phyloP scores from a whole-genome alignment of 768 basidiomycete species.

The Grammothele lineata region DNA sequence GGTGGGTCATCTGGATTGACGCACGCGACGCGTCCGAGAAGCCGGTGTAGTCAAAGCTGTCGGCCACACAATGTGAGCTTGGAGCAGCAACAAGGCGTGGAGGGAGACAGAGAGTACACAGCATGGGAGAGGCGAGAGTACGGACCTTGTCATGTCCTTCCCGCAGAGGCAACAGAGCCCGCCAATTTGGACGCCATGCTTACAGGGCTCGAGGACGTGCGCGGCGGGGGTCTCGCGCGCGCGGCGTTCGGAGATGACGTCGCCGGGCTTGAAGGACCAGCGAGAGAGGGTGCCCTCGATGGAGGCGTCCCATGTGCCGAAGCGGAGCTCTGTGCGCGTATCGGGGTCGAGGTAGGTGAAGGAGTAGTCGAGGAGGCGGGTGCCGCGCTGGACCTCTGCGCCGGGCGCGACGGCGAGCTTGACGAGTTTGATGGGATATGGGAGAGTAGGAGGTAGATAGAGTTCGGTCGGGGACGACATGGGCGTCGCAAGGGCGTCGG shows the following conservation, averaged over 20 bases:
- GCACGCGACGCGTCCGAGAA: slow-evolving; percentile 3
- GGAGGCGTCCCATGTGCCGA: slow-evolving; percentile 88
- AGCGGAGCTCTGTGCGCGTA: slow-evolving; percentile 57
- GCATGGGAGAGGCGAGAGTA: slow-evolving; percentile 14
- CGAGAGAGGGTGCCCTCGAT: slow-evolving; percentile 72
- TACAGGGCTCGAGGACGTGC: slow-evolving; percentile 84
- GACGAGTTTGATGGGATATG: slow-evolving; percentile 82
- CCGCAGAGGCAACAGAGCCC: slow-evolving; percentile 94
- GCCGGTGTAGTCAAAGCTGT: no score
- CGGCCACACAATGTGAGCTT: no score
- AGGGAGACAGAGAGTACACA: slow-evolving; percentile 4
- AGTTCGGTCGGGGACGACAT: slow-evolving; percentile 71
- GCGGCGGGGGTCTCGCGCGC: slow-evolving; percentile 61
- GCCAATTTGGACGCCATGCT: slow-evolving; percentile 88
- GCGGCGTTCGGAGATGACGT: slow-evolving; percentile 54
- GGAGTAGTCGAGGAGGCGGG: slow-evolving; percentile 80
- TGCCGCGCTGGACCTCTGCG: slow-evolving; percentile 57
- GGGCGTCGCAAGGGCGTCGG: slow-evolving; percentile 11
- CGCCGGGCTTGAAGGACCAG: slow-evolving; percentile 69
- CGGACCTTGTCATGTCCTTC: slow-evolving; percentile 90
- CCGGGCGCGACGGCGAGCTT: slow-evolving; percentile 52
- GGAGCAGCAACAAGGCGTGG: no score
- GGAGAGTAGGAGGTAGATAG: slow-evolving; percentile 69
- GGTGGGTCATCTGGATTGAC: slow-evolving; percentile 88
- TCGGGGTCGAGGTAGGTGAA: slow-evolving; percentile 57